Base-by-base conservation (phyloP, 2,329 filamentous ascomycete genomes). In the Fusarium sp. region DNA sequence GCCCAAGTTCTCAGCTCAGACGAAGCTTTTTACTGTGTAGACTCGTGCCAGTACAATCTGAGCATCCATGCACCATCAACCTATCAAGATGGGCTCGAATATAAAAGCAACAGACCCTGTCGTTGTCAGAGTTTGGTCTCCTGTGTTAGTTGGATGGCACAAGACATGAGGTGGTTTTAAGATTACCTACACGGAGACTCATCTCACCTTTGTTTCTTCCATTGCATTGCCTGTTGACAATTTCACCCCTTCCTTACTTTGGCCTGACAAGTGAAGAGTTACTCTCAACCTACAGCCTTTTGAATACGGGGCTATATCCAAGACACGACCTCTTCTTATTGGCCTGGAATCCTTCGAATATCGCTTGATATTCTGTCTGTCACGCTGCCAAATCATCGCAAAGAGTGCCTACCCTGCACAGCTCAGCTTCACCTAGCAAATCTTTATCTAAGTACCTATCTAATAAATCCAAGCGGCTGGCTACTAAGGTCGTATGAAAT, bases 81-180 rank as follows among this genome's bases (percentile, higher is more conserved):
- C 17, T 38, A 38, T 34, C 28, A 72, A 78, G 47, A 58, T 66
- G 73, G 76, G 60, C 48, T 64, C 64, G 73, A 78, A 77, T 83
- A 83, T 83, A 83, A 84, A 84, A 78, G 73, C 81, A 82, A 82
- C 78, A 80, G 77, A 79, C 80, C 79, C 79, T 81, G 81, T 81
- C 80, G 78, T 77, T 60, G 65, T 75, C 63, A 72, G 58, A 57
- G 64, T 59, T 79, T 80, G 41, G 66, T 74, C 80, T 79, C 77
- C 76, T 81, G 77, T 72, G 41, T 74, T 77, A 77, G 67, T 81
- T 76, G 75, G 76, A 84, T 84, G 83, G 83, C 82, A 84, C 82
- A 81, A 84, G 82, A 82, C 80, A 81, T 76, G 80, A 82, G 82
- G 79, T 81, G 76, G 80, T 79, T 77, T 83, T 80, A 78, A 79